Percentiles rank a stretch among this genome's conserved stretches.
These are phyloP conservation scores for Puccinellia tenuiflora DNA, from an alignment of 176 grass and related monocot species.

Conservation along the genomic window DNA sequence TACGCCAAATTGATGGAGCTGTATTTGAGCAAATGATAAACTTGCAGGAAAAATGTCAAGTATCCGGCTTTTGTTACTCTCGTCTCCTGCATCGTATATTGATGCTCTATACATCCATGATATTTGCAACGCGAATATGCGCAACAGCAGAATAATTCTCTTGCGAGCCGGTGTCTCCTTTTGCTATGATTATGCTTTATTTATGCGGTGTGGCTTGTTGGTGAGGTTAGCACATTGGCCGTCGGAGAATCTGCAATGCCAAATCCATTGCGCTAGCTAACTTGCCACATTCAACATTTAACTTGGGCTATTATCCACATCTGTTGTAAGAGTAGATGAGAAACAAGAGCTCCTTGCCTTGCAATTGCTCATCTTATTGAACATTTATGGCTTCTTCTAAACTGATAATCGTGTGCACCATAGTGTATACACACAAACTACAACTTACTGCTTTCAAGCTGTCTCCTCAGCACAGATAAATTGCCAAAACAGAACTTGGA, in stretches of 20 bases:
- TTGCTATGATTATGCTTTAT: not conserved
- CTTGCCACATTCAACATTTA: not conserved
- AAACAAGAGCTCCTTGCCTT: not conserved
- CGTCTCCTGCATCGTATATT: not conserved
- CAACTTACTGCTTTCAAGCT: too few species aligned
- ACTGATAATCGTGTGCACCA: not conserved
- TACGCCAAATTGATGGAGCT: not conserved
- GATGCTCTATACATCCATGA: not conserved
- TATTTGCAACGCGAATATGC: too few species aligned
- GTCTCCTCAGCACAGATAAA: not conserved
- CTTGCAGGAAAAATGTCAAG: not conserved
- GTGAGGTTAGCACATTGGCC: not conserved
- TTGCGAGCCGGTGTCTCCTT: not conserved
- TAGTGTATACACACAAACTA: not conserved
- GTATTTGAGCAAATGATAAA: too few species aligned
- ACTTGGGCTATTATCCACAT: not conserved
- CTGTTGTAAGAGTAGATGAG: not conserved
- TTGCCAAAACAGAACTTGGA: not conserved
- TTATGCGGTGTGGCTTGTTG: not conserved
- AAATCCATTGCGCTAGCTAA: not conserved
- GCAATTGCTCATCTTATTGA: not conserved
- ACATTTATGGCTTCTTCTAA: not conserved
- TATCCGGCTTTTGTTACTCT: not conserved
- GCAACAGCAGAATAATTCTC: not conserved
- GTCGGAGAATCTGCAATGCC: not conserved